phyloP scores from a whole-genome alignment of 164 flowering plant species.

The Liquidambar formosana region DNA sequence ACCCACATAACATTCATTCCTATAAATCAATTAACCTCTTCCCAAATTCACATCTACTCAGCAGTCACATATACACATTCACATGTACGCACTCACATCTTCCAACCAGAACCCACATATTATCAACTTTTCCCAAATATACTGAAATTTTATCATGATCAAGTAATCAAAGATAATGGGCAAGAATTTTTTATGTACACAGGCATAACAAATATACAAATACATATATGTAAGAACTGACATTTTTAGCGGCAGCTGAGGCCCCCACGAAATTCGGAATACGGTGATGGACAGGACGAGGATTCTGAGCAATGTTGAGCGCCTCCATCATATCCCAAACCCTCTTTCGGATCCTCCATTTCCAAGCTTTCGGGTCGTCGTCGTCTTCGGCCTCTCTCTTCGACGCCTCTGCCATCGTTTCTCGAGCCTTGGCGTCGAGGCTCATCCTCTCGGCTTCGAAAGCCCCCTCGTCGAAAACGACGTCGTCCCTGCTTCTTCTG shows the following conservation, averaged over 20 bases:
- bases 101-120: no score
- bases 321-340: conserved; percentile 89
- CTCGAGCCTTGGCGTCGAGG: conserved; percentile 64
- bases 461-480: conserved; percentile 52
- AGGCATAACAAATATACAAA: no score
- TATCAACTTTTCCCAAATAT: no score
- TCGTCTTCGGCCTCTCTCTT: conserved; percentile 29
- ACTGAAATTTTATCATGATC: no score
- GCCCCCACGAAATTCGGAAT: conserved; percentile 88
- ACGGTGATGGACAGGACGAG: conserved; percentile 89
- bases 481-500: conserved; percentile 17
- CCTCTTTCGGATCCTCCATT: conserved; percentile 82
- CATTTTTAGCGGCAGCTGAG: conserved; percentile 60
- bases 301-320: conserved; percentile 68
- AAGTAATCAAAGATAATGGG: no score
- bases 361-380: conserved; percentile 79
- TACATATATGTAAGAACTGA: conserved; percentile 4
- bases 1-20: no score
- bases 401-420: conserved; percentile 65
- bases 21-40: no score
- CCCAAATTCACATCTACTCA: no score
- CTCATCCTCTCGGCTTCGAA: conserved; percentile 68
- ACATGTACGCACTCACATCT: no score
- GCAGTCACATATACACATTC: no score
- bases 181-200: no score